Evolutionary conservation across 169 alveolate species (phyloP), one percentile per base, ranked within the genome.

Genomic region (Plasmodium gaboni): DNA sequence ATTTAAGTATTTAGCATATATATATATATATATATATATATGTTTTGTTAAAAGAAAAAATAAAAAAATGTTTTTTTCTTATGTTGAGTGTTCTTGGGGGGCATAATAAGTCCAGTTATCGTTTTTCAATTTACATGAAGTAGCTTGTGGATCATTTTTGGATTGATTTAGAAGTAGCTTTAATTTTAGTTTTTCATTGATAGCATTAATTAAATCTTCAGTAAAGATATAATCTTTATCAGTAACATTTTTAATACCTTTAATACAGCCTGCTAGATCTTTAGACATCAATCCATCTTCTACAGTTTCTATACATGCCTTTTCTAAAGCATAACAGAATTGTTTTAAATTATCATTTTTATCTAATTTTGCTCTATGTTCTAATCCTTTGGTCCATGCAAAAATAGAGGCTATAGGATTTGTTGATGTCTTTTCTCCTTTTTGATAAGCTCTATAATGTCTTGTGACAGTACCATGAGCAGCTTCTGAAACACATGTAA

Each of bases 401-500:
- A 95, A 97, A 65, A 97, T 97, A 60, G 98, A 93, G 19, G 99
- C 99, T 42, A 98, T 95, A 53, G 99, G 98, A 94, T 98, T 98
- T 19, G 99, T 98, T 22, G 98, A 96, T 4, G 99, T 97, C 91
- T 94, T 96, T 53, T 93, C 70, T 0, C 99, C 99, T 57, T 83
- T 89, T 78, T 94, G 96, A 92, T 94, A 95, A 51, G 76, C 83
- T 70, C 99, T 95, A 94, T 91, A 97, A 91, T 97, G 99, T 59
- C 99, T 92, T 6, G 99, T 98, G 24, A 97, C 99, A 22, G 99
- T 97, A 85, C 99, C 99, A 92, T 97, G 99, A 12, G 99, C 99
- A 22, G 99, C 99, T 92, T 98, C 99, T 44, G 99, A 96, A 61
- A 96, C 97, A 88, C 97, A 88, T 13, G 97, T 93, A 73, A 88